phyloP scores from a whole-genome alignment of 306 rosid genomes.

The Quercus dentata region DNA sequence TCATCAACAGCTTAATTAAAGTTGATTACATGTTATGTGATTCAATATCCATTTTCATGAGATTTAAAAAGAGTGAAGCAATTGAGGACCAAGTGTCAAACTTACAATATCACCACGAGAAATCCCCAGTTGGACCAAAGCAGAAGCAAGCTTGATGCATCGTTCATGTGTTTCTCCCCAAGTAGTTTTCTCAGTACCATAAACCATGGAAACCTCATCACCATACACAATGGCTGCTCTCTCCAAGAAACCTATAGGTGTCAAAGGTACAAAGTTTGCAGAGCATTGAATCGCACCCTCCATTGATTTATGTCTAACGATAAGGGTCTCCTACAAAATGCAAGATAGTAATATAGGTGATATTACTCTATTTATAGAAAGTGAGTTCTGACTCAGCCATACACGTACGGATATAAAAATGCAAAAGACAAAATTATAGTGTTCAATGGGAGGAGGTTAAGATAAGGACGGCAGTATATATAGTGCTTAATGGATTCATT shows the following conservation, averaged over 20 bases:
- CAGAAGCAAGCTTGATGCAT: constrained; percentile 55
- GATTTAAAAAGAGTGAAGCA: too few relatives aligned
- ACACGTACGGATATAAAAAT: neutral
- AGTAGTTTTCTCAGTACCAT: constrained; percentile 30
- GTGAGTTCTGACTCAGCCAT: neutral
- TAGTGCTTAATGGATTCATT: neutral
- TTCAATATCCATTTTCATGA: too few relatives aligned
- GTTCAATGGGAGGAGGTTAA: neutral
- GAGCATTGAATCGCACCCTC: constrained; percentile 21
- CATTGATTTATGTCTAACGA: neutral
- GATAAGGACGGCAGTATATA: constrained; percentile 9
- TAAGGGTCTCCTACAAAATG: neutral
- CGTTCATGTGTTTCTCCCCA: constrained; percentile 61
- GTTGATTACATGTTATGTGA: too few relatives aligned
- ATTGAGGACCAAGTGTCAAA: too few relatives aligned
- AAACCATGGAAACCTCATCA: constrained; percentile 41
- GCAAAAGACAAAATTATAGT: neutral
- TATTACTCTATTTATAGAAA: neutral
- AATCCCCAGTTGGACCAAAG: constrained; percentile 53
- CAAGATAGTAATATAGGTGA: too few relatives aligned
- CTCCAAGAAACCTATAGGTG: constrained; percentile 64
- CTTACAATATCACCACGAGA: constrained; percentile 55
- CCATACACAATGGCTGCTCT: constrained; percentile 44
- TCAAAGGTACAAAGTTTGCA: constrained; percentile 36
- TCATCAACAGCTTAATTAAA: too few relatives aligned